Conservation (phyloP, 805 yeast genomes). For the Monosporozyma solicola region DNA sequence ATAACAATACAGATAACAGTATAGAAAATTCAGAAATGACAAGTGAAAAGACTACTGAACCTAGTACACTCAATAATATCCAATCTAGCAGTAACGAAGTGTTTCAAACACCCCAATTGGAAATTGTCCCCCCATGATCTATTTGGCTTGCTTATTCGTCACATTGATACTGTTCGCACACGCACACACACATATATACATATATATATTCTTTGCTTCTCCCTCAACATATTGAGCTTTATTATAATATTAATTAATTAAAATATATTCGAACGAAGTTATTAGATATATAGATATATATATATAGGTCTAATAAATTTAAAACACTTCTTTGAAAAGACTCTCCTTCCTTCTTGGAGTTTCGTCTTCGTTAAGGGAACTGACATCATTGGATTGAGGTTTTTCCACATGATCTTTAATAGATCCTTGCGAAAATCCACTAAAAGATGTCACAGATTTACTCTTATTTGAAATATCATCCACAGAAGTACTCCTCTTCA, state of each 20-base stretch:
- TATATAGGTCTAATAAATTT: neutral
- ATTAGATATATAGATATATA: neutral
- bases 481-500: neutral
- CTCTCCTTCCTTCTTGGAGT: slow-evolving; percentile 5
- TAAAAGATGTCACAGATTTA: slow-evolving; percentile 13
- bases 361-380: slow-evolving; percentile 4
- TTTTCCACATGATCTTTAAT: slow-evolving; percentile 12
- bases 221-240: neutral
- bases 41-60: neutral
- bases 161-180: too few relatives aligned
- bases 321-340: slow-evolving; percentile 25
- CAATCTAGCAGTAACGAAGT: neutral
- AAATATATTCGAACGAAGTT: neutral
- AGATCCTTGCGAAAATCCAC: slow-evolving; percentile 25
- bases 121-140: neutral
- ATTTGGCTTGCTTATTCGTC: neutral
- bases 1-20: neutral
- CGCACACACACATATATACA: too few relatives aligned
- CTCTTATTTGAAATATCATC: neutral
- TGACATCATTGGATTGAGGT: slow-evolving; percentile 14
- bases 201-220: too few relatives aligned
- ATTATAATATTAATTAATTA: neutral
- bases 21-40: neutral
- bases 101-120: neutral
- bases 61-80: neutral